Evolutionary conservation across 1,284 basidiomycete genomes (phyloP).

Genomic region (Gymnopus androsaceus): DNA sequence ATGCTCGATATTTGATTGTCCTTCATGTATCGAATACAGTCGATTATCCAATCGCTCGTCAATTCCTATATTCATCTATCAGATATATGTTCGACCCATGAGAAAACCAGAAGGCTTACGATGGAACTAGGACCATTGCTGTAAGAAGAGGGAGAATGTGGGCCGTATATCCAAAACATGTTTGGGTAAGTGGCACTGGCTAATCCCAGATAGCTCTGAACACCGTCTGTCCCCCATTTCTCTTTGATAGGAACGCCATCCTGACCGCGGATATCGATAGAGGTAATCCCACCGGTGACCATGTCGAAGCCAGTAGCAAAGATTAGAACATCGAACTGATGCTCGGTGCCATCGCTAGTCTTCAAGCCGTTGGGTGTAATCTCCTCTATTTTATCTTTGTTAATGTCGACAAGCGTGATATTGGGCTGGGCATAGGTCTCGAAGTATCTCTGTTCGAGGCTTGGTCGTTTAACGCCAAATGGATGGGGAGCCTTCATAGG

Average conservation of each 20-base stretch:
- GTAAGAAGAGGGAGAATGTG: constrained; percentile 28
- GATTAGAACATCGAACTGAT: constrained; percentile 26
- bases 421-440: constrained; percentile 30
- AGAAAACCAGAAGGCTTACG: constrained; percentile 15
- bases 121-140: constrained; percentile 28
- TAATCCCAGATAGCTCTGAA: constrained; percentile 27
- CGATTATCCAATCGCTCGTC: constrained; percentile 27
- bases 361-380: constrained; percentile 25
- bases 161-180: constrained; percentile 30
- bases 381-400: constrained; percentile 25
- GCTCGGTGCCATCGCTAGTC: constrained; percentile 24
- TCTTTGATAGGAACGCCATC: constrained; percentile 24
- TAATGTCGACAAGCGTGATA: constrained; percentile 26
- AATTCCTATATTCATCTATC: constrained; percentile 20
- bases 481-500: constrained; percentile 27
- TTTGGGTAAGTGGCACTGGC: constrained; percentile 24
- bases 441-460: constrained; percentile 26
- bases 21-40: constrained; percentile 23
- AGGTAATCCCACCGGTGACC: constrained; percentile 27
- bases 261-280: constrained; percentile 26
- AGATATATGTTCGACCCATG: neutral
- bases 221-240: constrained; percentile 24
- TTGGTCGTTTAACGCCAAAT: constrained; percentile 26
- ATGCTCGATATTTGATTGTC: constrained; percentile 20
- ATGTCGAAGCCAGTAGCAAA: constrained; percentile 31